Conservation (phyloP, 495 filamentous ascomycete species). For the Penicillium angulare region DNA sequence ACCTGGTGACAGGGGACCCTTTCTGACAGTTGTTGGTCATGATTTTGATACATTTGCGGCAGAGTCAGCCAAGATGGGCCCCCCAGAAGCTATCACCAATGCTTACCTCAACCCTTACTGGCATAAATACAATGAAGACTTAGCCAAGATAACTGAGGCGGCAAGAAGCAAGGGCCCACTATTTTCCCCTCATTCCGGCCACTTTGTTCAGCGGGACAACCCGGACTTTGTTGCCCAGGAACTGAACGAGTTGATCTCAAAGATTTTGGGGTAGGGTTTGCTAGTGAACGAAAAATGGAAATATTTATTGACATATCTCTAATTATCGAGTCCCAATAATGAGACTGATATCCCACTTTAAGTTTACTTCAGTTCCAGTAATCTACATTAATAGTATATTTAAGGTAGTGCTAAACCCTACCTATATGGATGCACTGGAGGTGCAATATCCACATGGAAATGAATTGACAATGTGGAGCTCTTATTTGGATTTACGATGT, state of each 20-base stretch:
- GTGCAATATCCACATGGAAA: no score
- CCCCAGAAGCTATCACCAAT: conserved; percentile 41
- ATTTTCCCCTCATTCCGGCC: conserved; percentile 53
- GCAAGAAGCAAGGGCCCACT: conserved; percentile 44
- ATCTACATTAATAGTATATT: no score
- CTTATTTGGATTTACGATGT: no score
- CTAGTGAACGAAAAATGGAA: no score
- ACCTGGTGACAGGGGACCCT: conserved; percentile 32
- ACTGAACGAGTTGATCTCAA: neutral
- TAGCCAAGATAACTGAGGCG: conserved; percentile 44
- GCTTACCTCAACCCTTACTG: conserved; percentile 55
- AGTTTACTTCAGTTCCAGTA: no score
- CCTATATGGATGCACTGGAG: no score
- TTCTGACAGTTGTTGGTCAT: conserved; percentile 58
- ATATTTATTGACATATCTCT: no score
- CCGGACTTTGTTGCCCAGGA: conserved; percentile 48
- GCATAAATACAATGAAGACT: conserved; percentile 55
- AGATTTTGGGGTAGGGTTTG: no score
- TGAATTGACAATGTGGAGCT: no score
- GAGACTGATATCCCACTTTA: no score
- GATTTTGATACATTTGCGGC: conserved; percentile 58
- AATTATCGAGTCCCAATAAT: no score
- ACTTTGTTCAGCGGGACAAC: conserved; percentile 63
- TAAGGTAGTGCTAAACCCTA: no score
- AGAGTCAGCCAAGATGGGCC: conserved; percentile 36